phyloP scores from a whole-genome alignment of 495 filamentous ascomycete genomes.

The Evernia prunastri region DNA sequence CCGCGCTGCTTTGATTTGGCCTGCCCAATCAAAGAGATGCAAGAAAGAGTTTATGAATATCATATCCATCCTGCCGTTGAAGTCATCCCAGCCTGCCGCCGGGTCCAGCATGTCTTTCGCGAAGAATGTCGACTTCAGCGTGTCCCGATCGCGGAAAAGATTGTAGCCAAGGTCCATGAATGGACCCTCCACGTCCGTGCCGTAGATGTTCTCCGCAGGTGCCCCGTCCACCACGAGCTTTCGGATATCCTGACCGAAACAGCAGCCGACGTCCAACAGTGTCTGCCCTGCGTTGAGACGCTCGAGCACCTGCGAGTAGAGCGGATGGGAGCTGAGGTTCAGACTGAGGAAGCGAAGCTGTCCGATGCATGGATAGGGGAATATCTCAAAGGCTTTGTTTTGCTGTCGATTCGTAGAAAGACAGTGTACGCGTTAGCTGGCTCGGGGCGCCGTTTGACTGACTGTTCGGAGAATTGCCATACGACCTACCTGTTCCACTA shows the following conservation, averaged over 20 bases:
- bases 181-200: constrained; percentile 39
- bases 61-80: constrained; percentile 48
- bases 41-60: constrained; percentile 51
- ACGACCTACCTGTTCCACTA: too few species aligned
- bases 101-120: constrained; percentile 42
- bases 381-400: constrained; percentile 20
- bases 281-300: constrained; percentile 35
- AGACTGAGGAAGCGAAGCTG: constrained; percentile 46
- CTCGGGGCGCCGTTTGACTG: too few species aligned
- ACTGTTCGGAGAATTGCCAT: too few species aligned
- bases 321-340: constrained; percentile 29
- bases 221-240: constrained; percentile 42
- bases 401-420: neutral
- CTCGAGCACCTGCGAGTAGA: constrained; percentile 37
- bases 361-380: constrained; percentile 50
- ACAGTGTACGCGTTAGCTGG: too few species aligned
- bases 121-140: constrained; percentile 23
- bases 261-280: constrained; percentile 45
- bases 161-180: constrained; percentile 48
- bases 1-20: constrained; percentile 45
- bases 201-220: constrained; percentile 36
- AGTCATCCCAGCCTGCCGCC: constrained; percentile 27
- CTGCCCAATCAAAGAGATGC: constrained; percentile 50
- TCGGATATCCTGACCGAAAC: constrained; percentile 44
- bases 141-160: constrained; percentile 43